phyloP scores from a whole-genome alignment of 768 basidiomycete species.

The Nevesoporus exiguus region DNA sequence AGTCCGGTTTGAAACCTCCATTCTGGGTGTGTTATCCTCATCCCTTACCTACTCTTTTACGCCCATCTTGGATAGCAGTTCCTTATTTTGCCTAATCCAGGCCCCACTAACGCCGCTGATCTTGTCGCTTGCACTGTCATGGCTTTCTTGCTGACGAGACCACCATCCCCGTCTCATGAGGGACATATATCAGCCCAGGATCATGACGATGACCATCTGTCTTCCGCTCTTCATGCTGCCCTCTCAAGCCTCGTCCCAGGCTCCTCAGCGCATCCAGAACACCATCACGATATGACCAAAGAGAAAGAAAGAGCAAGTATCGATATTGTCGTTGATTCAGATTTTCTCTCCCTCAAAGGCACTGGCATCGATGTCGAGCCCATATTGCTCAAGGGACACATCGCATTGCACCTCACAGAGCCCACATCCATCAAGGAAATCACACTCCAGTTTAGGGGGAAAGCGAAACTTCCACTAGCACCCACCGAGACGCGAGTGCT shows the following conservation, averaged over 20 bases:
- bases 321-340: slow-evolving; percentile 73
- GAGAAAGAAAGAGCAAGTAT: slow-evolving; percentile 53
- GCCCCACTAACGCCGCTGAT: slow-evolving; percentile 4
- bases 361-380: slow-evolving; percentile 83
- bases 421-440: slow-evolving; percentile 82
- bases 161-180: slow-evolving; percentile 30
- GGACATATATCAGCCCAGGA: slow-evolving; percentile 20
- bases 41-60: not conserved
- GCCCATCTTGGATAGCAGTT: not conserved
- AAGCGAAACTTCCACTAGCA: slow-evolving; percentile 64
- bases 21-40: slow-evolving; percentile 1
- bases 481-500: slow-evolving; percentile 55
- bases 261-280: slow-evolving; percentile 20
- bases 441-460: slow-evolving; percentile 80
- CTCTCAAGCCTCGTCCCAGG: slow-evolving; percentile 28
- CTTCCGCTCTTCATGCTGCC: slow-evolving; percentile 39
- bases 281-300: slow-evolving; percentile 39
- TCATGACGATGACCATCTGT: slow-evolving; percentile 34
- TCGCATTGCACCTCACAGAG: slow-evolving; percentile 77
- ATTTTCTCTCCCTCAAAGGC: slow-evolving; percentile 69
- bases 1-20: slow-evolving; percentile 11
- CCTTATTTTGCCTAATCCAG: slow-evolving; percentile 7
- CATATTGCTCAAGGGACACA: slow-evolving; percentile 72
- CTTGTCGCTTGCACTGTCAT: slow-evolving; percentile 23
- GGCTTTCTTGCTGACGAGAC: slow-evolving; percentile 35